phyloP scores from a whole-genome alignment of 192 early-diverging fungal genomes.

The Backusella tuberculispora region DNA sequence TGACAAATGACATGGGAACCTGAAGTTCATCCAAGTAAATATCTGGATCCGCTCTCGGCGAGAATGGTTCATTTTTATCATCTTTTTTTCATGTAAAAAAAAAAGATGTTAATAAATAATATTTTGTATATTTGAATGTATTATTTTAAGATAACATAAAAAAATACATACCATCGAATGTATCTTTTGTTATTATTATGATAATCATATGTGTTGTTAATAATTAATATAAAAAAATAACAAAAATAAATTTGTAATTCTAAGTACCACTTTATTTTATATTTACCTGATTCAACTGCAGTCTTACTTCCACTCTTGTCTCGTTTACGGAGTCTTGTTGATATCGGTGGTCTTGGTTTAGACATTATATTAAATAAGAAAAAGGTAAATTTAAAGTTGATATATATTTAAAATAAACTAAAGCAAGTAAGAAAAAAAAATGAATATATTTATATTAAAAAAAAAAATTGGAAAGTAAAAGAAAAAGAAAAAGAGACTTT shows the following conservation, averaged over 20 bases:
- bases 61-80: conserved; percentile 19
- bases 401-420: too few relatives aligned
- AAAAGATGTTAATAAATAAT: not conserved
- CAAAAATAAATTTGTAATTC: not conserved
- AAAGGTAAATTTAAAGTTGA: not conserved
- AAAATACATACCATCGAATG: not conserved
- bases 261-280: not conserved
- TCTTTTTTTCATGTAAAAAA: not conserved
- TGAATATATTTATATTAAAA: not conserved
- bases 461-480: not conserved
- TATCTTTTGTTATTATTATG: not conserved
- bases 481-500: not conserved
- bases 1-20: conserved; percentile 10
- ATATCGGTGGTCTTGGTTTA: conserved; percentile 15
- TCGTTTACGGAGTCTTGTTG: conserved; percentile 16
- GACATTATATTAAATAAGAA: not conserved
- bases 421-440: not conserved
- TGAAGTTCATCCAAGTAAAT: conserved; percentile 20
- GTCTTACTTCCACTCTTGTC: not conserved
- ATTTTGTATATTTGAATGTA: not conserved
- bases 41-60: conserved; percentile 10
- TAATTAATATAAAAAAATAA: not conserved
- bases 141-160: not conserved
- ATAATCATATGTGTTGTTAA: not conserved
- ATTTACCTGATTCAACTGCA: not conserved